Evolutionary conservation across 208 protist species (phyloP), one percentile per base, ranked within the genome.

Genomic region (Trypanosoma vivax): DNA sequence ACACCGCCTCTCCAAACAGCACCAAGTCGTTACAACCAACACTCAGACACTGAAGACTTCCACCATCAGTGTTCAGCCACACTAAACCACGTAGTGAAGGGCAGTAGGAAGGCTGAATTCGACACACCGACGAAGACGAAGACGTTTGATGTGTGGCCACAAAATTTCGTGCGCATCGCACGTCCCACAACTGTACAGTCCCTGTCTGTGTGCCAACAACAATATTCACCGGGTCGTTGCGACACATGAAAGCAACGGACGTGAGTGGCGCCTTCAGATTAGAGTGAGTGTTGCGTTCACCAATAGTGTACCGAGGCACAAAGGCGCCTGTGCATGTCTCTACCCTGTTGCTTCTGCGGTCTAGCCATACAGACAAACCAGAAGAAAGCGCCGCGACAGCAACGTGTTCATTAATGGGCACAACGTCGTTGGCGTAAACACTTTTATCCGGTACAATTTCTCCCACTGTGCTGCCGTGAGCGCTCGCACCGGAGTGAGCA

Each of bases 181-280:
- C 49, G 58, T 89, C 81, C 78, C 81, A 89, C 29, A 89, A 49
- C 18, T 70, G 65, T 0, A 89, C 30, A 14, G 56, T 29, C 16
- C 81, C 81, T 37, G 41, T 63, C 50, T 75, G 62, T 6, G 60
- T 57, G 13, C 81, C 81, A 4, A 61, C 71, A 11, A 85, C n/a
- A 1, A 89, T 2, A 28, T 77, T 63, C 14, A 59, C 5, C 6
- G 50, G 45, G 47, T 56, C 28, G 18, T 60, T 43, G 11, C 52
- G 34, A 34, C 45, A 65, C 19, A 65, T 34, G 58, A 65, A 73
- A 5, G 65, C 55, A 11, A 70, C 37, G 27, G 65, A 29, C 13
- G 60, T 70, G n/a, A 78, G 65, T 34, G 71, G 55, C 16, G 27
- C 60, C 11, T 25, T 24, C 4, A 38, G 25, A 14, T 30, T 3